A percentile compares a stretch with the other conserved stretches of the same genome.
phyloP scores from a whole-genome alignment of 75 land plant species.

The Pseudotsuga menziesii region DNA sequence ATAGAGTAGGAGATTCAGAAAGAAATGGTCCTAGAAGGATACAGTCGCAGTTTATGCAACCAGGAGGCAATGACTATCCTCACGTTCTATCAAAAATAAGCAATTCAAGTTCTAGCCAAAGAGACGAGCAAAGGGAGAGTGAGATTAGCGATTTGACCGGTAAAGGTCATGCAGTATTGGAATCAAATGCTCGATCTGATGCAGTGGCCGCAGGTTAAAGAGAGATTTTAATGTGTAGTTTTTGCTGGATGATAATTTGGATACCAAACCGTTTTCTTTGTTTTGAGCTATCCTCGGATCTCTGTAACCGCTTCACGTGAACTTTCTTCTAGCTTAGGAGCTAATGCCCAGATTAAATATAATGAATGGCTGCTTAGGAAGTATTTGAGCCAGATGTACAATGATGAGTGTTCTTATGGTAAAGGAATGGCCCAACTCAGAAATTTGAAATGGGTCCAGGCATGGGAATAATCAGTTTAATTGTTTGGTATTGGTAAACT shows the following conservation, averaged over 20 bases:
- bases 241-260: background rate
- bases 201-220: constrained; percentile 3
- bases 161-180: constrained; percentile 1
- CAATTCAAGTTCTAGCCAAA: constrained; percentile 1
- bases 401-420: background rate
- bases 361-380: background rate
- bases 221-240: background rate
- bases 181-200: background rate
- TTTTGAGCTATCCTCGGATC: background rate
- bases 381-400: background rate
- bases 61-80: background rate
- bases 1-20: background rate
- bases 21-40: background rate
- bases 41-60: background rate
- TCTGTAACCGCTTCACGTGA: constrained; percentile 1
- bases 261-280: background rate
- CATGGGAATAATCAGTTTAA: background rate
- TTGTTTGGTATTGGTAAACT: background rate
- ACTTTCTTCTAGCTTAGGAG: background rate
- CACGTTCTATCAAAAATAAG: background rate
- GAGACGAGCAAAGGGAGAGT: background rate
- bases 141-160: background rate
- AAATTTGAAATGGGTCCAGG: constrained; percentile 5
- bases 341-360: background rate
- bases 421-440: background rate